These are phyloP conservation scores for Synchytrium microbalum DNA, from an alignment of 371 early-diverging fungal genomes.

Conservation along the genomic window DNA sequence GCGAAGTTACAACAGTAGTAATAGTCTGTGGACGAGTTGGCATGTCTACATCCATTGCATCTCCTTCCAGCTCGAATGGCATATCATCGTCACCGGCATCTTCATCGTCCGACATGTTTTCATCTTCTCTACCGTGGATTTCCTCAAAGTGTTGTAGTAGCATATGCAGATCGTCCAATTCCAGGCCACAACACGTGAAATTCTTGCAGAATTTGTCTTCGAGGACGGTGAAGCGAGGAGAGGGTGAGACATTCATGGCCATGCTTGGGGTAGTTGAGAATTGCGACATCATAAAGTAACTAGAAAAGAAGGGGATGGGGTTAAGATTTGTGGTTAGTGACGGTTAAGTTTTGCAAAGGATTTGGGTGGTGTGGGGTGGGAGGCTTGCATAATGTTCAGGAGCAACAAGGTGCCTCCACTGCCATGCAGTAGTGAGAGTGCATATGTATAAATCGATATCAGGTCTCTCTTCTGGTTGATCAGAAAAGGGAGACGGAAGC, in stretches of 20 bases:
- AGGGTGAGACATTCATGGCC: constrained; percentile 19
- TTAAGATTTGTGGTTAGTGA: too few relatives aligned
- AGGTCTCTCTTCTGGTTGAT: not conserved
- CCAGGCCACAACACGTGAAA: constrained; percentile 82
- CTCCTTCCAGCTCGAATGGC: constrained; percentile 4
- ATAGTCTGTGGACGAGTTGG: not conserved
- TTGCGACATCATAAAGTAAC: too few relatives aligned
- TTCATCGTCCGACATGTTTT: not conserved
- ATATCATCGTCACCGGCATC: not conserved
- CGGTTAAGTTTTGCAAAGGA: not conserved
- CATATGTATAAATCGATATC: not conserved
- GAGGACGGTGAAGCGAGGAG: constrained; percentile 67
- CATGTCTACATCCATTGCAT: not conserved
- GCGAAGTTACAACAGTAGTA: not conserved
- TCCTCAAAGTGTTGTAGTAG: constrained; percentile 90
- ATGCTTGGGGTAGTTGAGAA: not conserved
- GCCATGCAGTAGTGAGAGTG: not conserved
- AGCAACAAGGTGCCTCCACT: not conserved
- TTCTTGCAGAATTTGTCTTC: constrained; percentile 84
- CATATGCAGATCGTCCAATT: constrained; percentile 76
- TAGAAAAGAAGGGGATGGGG: too few relatives aligned
- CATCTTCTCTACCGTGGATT: constrained; percentile 53
- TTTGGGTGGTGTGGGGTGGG: not conserved
- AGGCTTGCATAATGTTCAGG: not conserved
- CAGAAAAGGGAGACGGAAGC: too few relatives aligned